These are phyloP conservation scores for Sporothrix mexicana DNA, from an alignment of 2,329 filamentous ascomycete genomes.

Conservation along the genomic window DNA sequence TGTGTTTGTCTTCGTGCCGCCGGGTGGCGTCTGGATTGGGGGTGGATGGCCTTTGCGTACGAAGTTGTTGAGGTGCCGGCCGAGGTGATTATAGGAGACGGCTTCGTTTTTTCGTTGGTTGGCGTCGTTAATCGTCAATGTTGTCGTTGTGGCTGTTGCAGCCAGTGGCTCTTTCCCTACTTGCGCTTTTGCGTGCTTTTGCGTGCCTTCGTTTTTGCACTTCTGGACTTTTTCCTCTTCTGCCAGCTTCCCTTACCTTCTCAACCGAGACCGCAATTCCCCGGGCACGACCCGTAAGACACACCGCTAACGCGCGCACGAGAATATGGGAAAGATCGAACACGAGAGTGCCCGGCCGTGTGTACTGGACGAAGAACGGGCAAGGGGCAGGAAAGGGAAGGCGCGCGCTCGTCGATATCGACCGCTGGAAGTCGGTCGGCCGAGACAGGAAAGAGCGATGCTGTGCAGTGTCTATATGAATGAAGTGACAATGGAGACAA, in stretches of 20 bases:
- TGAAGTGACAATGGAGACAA: constrained; percentile 10
- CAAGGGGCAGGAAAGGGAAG: neutral
- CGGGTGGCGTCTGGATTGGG: constrained; percentile 5
- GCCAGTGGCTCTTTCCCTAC: constrained; percentile 4
- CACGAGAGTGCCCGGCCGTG: neutral
- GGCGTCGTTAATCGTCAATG: constrained; percentile 22
- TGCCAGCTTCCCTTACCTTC: constrained; percentile 9
- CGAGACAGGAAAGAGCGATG: constrained; percentile 11
- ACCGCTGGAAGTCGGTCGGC: constrained; percentile 3
- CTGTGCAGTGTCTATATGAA: constrained; percentile 9
- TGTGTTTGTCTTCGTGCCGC: constrained; percentile 23
- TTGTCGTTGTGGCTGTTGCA: constrained; percentile 9
- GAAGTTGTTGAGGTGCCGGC: neutral
- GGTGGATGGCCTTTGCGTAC: neutral
- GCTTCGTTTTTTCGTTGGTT: neutral
- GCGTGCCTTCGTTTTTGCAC: constrained; percentile 14
- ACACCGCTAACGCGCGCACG: constrained; percentile 19
- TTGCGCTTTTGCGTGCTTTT: constrained; percentile 13
- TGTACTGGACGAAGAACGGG: neutral
- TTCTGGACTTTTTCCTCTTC: constrained; percentile 19
- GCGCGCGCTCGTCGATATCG: constrained; percentile 6
- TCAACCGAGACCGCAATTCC: constrained; percentile 18
- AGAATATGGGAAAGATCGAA: constrained; percentile 15
- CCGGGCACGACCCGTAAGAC: constrained; percentile 25
- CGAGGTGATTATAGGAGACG: neutral